phyloP scores from a whole-genome alignment of 2,329 filamentous ascomycete genomes.

The Dothideomycetes sp. region DNA sequence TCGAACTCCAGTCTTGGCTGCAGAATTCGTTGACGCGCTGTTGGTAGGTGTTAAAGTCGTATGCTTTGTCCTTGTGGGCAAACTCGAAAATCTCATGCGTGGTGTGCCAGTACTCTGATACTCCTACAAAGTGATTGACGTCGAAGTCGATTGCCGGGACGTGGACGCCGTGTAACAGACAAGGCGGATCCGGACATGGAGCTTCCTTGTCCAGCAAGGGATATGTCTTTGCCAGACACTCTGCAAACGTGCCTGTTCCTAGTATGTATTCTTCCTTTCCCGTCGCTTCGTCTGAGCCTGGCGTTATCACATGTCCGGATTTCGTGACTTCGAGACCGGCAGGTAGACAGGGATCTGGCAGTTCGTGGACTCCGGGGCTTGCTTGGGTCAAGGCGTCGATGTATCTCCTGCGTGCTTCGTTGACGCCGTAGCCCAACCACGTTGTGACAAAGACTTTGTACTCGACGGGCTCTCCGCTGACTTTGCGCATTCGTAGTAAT shows the following conservation, averaged over 20 bases:
- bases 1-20: slow-evolving; percentile 68
- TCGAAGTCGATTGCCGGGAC: slow-evolving; percentile 94
- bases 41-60: slow-evolving; percentile 87
- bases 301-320: slow-evolving; percentile 53
- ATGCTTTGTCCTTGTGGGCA: slow-evolving; percentile 66
- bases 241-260: slow-evolving; percentile 78
- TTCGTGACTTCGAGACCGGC: slow-evolving; percentile 62
- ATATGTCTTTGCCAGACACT: slow-evolving; percentile 73
- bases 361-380: slow-evolving; percentile 57
- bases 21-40: slow-evolving; percentile 78
- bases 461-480: slow-evolving; percentile 69
- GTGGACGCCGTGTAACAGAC: slow-evolving; percentile 81
- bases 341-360: slow-evolving; percentile 88
- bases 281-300: slow-evolving; percentile 33
- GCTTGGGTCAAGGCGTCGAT: slow-evolving; percentile 65
- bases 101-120: slow-evolving; percentile 98
- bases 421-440: slow-evolving; percentile 96
- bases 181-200: slow-evolving; percentile 73
- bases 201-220: slow-evolving; percentile 84
- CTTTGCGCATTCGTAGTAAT: slow-evolving; percentile 69
- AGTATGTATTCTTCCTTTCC: slow-evolving; percentile 49
- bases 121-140: slow-evolving; percentile 93
- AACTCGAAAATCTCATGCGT: slow-evolving; percentile 87
- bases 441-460: slow-evolving; percentile 91
- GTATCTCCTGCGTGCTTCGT: slow-evolving; percentile 79